Evolutionary conservation across 108 stramenopile species (phyloP).

Genomic region (Tribonema minus): DNA sequence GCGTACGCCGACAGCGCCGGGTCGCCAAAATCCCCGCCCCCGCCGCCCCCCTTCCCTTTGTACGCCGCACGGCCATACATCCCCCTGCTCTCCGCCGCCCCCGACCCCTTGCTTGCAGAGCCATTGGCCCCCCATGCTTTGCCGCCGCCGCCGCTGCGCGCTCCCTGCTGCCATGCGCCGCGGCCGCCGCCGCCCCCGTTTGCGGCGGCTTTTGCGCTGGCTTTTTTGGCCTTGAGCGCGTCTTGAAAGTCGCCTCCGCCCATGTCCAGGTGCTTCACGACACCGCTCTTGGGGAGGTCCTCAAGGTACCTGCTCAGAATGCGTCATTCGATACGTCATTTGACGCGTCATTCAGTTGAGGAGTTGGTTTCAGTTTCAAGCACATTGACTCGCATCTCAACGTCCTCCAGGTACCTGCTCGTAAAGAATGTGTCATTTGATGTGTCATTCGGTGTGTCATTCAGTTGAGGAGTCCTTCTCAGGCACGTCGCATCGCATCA

Average conservation of each 20-base stretch:
- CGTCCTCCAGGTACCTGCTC: too few relatives aligned
- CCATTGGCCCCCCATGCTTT: neutral
- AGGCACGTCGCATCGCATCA: too few relatives aligned
- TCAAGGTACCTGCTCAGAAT: constrained; percentile 11
- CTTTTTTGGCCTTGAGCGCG: neutral
- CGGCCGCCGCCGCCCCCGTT: neutral
- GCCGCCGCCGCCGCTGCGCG: neutral
- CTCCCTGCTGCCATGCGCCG: neutral
- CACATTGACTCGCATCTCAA: too few relatives aligned
- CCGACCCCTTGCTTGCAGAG: neutral
- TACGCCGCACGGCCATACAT: neutral
- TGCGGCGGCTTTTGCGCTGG: neutral
- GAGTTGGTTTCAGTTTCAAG: too few relatives aligned
- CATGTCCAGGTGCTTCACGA: constrained; percentile 3
- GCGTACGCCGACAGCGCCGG: neutral
- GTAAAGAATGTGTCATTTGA: too few relatives aligned
- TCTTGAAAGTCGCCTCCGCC: neutral
- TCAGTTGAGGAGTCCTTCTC: too few relatives aligned
- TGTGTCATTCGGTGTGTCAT: too few relatives aligned
- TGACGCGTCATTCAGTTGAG: too few relatives aligned
- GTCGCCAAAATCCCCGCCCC: neutral
- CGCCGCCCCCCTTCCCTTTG: neutral
- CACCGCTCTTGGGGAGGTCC: constrained; percentile 2
- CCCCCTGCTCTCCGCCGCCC: neutral
- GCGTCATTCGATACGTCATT: too few relatives aligned